phyloP scores from a whole-genome alignment of 768 basidiomycete genomes.

The Panaeolus cyanescens region DNA sequence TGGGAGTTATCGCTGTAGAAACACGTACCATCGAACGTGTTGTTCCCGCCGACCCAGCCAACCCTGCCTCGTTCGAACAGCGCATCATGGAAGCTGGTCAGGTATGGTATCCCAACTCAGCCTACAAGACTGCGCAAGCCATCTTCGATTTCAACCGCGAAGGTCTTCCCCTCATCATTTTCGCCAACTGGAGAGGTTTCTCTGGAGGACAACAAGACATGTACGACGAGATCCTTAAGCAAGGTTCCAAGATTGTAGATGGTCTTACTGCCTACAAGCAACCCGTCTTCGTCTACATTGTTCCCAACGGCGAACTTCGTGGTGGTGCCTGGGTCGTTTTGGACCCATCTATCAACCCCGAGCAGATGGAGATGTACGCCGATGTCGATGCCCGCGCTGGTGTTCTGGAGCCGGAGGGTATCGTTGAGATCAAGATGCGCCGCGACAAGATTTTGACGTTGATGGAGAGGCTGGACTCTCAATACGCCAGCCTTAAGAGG shows the following conservation, averaged over 20 bases:
- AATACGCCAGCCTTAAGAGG: slow-evolving; percentile 79
- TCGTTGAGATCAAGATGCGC: slow-evolving; percentile 97
- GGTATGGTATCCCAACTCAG: slow-evolving; percentile 99
- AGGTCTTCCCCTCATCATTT: slow-evolving; percentile 94
- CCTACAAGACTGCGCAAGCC: slow-evolving; percentile 99
- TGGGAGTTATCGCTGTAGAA: slow-evolving; percentile 97
- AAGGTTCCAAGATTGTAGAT: slow-evolving; percentile 98
- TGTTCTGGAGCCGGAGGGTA: slow-evolving; percentile 95
- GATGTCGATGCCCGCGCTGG: slow-evolving; percentile 95
- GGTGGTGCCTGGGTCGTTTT: slow-evolving; percentile 99
- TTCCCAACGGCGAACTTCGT: slow-evolving; percentile 97
- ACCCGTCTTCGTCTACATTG: slow-evolving; percentile 97
- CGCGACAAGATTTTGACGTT: slow-evolving; percentile 86
- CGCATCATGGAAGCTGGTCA: slow-evolving; percentile 99
- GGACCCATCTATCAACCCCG: slow-evolving; percentile 94
- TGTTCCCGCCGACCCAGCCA: slow-evolving; percentile 97
- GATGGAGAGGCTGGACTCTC: slow-evolving; percentile 92
- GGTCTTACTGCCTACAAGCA: slow-evolving; percentile 96
- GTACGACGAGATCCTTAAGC: slow-evolving; percentile 97
- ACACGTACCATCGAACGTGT: slow-evolving; percentile 96
- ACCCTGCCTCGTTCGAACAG: slow-evolving; percentile 94
- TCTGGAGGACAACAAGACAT: slow-evolving; percentile 99
- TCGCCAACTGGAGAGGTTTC: slow-evolving; percentile 99
- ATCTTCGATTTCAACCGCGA: slow-evolving; percentile 99
- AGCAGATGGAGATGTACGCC: slow-evolving; percentile 99